A percentile compares a stretch with the other conserved stretches of the same genome.
phyloP scores from a whole-genome alignment of 306 rosid species.

The Castanopsis chinensis region DNA sequence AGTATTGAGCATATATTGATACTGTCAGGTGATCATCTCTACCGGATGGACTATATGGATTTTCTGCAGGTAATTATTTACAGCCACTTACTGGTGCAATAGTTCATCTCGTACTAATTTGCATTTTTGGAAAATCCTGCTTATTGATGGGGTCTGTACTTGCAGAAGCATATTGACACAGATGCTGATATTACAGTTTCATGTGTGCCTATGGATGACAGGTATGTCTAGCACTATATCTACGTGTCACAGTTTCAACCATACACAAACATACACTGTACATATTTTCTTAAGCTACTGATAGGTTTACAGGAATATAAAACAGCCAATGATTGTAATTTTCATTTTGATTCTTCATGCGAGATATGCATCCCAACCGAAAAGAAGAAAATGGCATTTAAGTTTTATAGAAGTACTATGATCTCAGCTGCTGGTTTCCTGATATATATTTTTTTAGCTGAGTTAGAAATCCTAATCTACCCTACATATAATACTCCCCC shows the following conservation, averaged over 20 bases:
- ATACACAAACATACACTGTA: neutral
- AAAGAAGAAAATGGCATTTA: neutral
- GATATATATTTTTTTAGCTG: neutral
- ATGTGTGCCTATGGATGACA: constrained; percentile 85
- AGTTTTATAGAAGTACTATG: neutral
- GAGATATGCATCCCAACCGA: neutral
- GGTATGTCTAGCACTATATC: constrained; percentile 35
- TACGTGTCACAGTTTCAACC: neutral
- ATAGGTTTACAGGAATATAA: neutral
- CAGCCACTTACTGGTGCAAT: neutral
- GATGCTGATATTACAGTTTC: constrained; percentile 95
- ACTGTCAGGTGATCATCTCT: constrained; percentile 93
- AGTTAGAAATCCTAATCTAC: too few species aligned
- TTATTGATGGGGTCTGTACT: constrained; percentile 11
- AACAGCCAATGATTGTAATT: neutral
- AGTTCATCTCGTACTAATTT: neutral
- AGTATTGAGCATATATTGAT: constrained; percentile 83
- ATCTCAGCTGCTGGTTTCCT: neutral
- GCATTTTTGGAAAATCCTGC: constrained; percentile 4
- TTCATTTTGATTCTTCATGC: neutral
- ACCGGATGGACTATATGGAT: constrained; percentile 85
- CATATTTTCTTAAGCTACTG: neutral
- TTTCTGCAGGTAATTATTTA: constrained; percentile 63
- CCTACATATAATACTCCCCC: too few species aligned
- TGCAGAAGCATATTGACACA: constrained; percentile 85